These are phyloP conservation scores for Fimicolochytrium jonesii DNA, from an alignment of 192 early-diverging fungal species.

Conservation along the genomic window DNA sequence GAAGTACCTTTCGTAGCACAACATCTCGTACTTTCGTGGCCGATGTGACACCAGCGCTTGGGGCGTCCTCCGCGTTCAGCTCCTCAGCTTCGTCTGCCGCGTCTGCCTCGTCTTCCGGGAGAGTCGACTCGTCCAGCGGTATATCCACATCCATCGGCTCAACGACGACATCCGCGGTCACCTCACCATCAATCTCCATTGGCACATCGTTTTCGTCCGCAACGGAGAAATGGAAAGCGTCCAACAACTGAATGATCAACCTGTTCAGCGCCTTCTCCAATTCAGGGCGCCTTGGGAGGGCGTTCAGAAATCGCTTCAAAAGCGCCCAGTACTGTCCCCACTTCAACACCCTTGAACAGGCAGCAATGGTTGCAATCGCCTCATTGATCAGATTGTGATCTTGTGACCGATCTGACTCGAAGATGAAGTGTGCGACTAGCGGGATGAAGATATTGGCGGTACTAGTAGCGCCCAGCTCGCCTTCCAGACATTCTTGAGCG, in stretches of 20 bases:
- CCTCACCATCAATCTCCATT: neutral
- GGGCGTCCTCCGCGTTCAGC: conserved; percentile 31
- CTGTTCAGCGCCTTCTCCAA: conserved; percentile 82
- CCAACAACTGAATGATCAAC: conserved; percentile 75
- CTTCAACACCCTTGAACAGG: conserved; percentile 61
- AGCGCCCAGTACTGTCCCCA: conserved; percentile 84
- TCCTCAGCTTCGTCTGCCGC: conserved; percentile 39
- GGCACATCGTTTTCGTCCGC: conserved; percentile 14
- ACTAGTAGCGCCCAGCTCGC: conserved; percentile 42
- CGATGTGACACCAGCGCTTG: neutral
- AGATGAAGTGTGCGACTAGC: conserved; percentile 81
- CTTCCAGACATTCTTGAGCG: conserved; percentile 34
- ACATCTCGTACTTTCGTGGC: conserved; percentile 61
- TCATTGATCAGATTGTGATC: conserved; percentile 83
- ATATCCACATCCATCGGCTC: conserved; percentile 16
- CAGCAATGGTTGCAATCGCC: conserved; percentile 69
- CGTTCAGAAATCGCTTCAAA: conserved; percentile 66
- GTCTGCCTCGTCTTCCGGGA: conserved; percentile 21
- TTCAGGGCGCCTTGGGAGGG: conserved; percentile 58
- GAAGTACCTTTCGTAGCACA: conserved; percentile 74
- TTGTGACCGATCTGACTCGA: conserved; percentile 60
- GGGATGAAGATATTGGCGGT: conserved; percentile 77
- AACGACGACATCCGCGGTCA: conserved; percentile 1
- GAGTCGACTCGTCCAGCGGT: conserved; percentile 26
- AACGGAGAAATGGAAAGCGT: conserved; percentile 80